Conservation (phyloP, 1,139 yeast genomes). For the Kodamaea alishanica region DNA sequence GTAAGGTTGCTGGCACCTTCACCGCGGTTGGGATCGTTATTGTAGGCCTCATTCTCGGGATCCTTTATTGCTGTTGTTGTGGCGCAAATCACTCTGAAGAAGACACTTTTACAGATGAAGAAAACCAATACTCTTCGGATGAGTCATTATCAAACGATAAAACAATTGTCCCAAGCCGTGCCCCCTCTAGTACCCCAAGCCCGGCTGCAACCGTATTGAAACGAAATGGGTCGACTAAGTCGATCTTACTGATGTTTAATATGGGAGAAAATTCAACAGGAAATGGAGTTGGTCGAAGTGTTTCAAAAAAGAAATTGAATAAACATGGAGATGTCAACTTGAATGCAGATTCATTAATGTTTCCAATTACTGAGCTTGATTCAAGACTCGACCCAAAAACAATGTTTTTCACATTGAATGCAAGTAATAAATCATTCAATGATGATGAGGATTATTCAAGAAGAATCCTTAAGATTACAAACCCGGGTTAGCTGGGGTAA, state of each 20-base stretch:
- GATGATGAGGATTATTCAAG: conserved; percentile 76
- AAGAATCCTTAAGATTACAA: conserved; percentile 64
- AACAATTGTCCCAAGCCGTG: conserved; percentile 12
- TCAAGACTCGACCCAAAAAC: conserved; percentile 66
- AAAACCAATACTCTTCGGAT: conserved; percentile 34
- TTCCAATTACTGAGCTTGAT: conserved; percentile 57
- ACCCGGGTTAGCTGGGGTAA: conserved; percentile 41
- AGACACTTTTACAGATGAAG: conserved; percentile 39
- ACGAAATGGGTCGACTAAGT: conserved; percentile 36
- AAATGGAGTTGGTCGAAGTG: conserved; percentile 24
- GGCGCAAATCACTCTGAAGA: conserved; percentile 17
- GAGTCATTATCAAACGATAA: conserved; percentile 27
- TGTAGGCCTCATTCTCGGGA: conserved; percentile 33
- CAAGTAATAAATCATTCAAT: conserved; percentile 60
- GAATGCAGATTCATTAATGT: conserved; percentile 16
- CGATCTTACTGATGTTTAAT: conserved; percentile 31
- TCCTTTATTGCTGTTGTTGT: conserved; percentile 40
- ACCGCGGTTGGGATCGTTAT: conserved; percentile 62
- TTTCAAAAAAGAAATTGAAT: conserved; percentile 31
- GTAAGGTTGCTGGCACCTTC: conserved; percentile 72
- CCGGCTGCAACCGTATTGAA: conserved; percentile 20
- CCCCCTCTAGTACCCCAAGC: conserved; percentile 11
- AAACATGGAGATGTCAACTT: conserved; percentile 11
- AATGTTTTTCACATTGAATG: conserved; percentile 55
- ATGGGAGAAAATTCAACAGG: conserved; percentile 2